Percentiles rank a stretch among this genome's conserved stretches.
phyloP scores from a whole-genome alignment of 768 basidiomycete species.

The Asterophora parasitica region DNA sequence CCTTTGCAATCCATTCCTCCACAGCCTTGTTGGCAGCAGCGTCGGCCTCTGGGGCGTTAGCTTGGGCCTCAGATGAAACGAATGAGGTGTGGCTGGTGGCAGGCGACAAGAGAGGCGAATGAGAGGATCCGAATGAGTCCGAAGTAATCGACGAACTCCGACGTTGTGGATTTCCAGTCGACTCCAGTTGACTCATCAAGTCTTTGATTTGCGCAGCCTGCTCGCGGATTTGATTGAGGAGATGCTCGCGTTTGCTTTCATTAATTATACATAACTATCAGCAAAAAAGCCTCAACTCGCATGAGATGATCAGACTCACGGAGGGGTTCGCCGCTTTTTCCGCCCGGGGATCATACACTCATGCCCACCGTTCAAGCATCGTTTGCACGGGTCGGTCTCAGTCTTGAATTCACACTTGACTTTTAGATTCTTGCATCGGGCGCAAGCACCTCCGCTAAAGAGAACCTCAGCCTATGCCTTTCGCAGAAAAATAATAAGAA shows the following conservation, averaged over 20 bases:
- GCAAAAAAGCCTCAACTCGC: too few species aligned
- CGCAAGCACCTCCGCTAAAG: conserved; percentile 50
- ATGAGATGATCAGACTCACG: conserved; percentile 41
- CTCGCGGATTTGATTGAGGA: conserved; percentile 71
- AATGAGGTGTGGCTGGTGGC: conserved; percentile 27
- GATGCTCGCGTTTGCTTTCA: conserved; percentile 69
- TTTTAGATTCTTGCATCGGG: conserved; percentile 62
- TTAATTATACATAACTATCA: neutral
- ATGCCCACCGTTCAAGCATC: conserved; percentile 64
- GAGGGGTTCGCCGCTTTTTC: conserved; percentile 74
- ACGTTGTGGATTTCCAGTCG: conserved; percentile 25
- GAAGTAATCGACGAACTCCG: conserved; percentile 18
- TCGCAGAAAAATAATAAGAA: conserved; percentile 1
- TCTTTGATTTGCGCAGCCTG: conserved; percentile 70
- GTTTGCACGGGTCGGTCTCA: conserved; percentile 70
- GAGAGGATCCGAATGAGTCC: conserved; percentile 24
- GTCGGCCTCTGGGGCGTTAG: conserved; percentile 21
- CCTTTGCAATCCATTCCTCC: conserved; percentile 74
- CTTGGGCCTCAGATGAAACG: conserved; percentile 18
- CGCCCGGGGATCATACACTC: conserved; percentile 81
- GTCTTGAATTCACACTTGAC: conserved; percentile 75
- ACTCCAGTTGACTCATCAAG: conserved; percentile 66
- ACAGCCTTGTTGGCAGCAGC: conserved; percentile 51
- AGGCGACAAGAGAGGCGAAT: conserved; percentile 36
- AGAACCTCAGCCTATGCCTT: conserved; percentile 7